These are phyloP conservation scores for Ustilago nuda DNA, from an alignment of 1,284 basidiomycete genomes.

Conservation along the genomic window DNA sequence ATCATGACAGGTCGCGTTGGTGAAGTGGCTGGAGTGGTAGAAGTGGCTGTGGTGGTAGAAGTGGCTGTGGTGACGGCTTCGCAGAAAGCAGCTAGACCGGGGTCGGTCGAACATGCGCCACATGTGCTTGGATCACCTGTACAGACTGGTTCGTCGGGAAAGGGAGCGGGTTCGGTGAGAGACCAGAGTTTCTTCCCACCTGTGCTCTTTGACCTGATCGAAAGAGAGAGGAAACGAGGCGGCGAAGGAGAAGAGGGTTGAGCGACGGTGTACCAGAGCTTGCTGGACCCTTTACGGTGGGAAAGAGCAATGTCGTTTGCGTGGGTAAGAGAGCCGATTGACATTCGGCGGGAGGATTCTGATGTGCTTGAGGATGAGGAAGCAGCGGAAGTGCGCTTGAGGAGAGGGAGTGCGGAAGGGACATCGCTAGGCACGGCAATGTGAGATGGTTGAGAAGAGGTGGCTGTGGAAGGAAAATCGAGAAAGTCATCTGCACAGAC, in stretches of 20 bases:
- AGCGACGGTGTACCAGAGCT: conserved; percentile 49
- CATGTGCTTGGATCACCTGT: conserved; percentile 57
- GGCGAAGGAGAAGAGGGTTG: conserved; percentile 26
- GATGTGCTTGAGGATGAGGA: conserved; percentile 5
- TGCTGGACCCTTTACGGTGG: conserved; percentile 26
- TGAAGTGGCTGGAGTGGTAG: conserved; percentile 10
- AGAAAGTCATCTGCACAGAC: conserved; percentile 57
- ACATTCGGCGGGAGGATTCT: conserved; percentile 37
- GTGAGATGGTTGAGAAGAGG: conserved; percentile 25
- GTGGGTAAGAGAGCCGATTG: conserved; percentile 46
- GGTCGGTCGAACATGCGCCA: conserved; percentile 53
- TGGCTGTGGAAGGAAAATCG: conserved; percentile 19
- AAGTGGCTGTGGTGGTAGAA: conserved; percentile 24
- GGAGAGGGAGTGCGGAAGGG: conserved; percentile 30
- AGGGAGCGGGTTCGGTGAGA: conserved; percentile 11
- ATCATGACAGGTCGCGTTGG: conserved; percentile 22
- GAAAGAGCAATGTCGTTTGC: conserved; percentile 28
- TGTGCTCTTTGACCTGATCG: conserved; percentile 10
- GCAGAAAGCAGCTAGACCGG: conserved; percentile 56
- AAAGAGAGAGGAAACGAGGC: conserved; percentile 24
- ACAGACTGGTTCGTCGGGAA: conserved; percentile 33
- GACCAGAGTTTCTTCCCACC: conserved; percentile 41
- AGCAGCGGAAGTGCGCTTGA: conserved; percentile 15
- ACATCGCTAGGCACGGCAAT: conserved; percentile 33
- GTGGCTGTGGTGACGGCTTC: conserved; percentile 48